These are phyloP conservation scores for Margaritispora aquatica DNA, from an alignment of 495 filamentous ascomycete genomes.

Conservation along the genomic window DNA sequence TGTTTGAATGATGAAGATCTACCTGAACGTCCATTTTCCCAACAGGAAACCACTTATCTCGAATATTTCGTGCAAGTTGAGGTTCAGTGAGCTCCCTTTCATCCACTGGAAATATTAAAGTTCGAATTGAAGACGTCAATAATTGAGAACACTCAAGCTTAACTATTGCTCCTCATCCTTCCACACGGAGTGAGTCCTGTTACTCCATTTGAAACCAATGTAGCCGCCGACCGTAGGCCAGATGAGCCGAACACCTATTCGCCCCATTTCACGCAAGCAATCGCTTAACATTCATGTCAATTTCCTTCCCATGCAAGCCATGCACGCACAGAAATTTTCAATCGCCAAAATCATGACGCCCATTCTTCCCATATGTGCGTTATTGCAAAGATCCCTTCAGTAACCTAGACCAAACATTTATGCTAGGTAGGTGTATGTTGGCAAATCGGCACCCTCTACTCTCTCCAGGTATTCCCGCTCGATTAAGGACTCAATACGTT, in stretches of 20 bases:
- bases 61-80: too few relatives aligned
- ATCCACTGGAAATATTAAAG: too few relatives aligned
- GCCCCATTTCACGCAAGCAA: not conserved
- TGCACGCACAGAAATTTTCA: not conserved
- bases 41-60: too few relatives aligned
- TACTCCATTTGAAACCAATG: not conserved
- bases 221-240: not conserved
- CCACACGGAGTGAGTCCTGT: not conserved
- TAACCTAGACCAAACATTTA: not conserved
- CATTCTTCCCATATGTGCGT: not conserved
- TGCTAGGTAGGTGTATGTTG: slow-evolving; percentile 74
- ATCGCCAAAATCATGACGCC: not conserved
- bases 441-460: slow-evolving; percentile 56
- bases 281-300: not conserved
- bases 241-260: not conserved
- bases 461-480: slow-evolving; percentile 92
- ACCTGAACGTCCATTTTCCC: too few relatives aligned
- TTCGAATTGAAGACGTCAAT: too few relatives aligned
- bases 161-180: not conserved
- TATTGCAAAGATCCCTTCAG: not conserved
- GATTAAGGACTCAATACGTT: slow-evolving; percentile 87
- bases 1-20: not conserved
- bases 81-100: too few relatives aligned
- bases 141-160: too few relatives aligned
- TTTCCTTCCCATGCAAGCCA: not conserved